Base-by-base conservation (phyloP, 305 asterid genomes). In the Fraxinus nigra region DNA sequence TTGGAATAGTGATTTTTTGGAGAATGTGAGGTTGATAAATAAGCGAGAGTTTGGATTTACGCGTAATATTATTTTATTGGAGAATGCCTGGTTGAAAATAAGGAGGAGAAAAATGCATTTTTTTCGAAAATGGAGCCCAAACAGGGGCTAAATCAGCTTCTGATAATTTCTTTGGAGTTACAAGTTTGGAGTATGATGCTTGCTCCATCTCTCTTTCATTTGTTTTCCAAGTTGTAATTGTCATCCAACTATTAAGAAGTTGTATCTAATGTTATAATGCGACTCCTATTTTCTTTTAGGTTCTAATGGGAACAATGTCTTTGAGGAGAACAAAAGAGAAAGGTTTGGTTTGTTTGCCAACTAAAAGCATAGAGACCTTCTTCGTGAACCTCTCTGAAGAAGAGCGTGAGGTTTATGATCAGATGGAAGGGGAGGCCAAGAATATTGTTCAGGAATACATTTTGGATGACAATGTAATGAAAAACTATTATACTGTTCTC, bases 271-370 rank as follows among this genome's bases (percentile, higher is more conserved):
- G 70, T 61, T 18, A 32, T 35, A 46, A 46, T 33, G 22, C 24
- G 30, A 20, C 48, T 40, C 51, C 75, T 46, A 34, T 33, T 80
- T 59, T 79, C 79, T 61, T 79, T 75, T 88, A 96, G 99, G 98
- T 91, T 78, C 92, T 96, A 51, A 91, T 94, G 94, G 91, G 93
- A 76, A 80, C 96, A 77, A 88, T 96, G 87, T 91, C 97, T 69
- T 89, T 96, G 92, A 92, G 99, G 89, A 90, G 98, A 89, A 94
- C 94, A 40, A 96, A 96, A 84, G 98, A 93, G 13, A 91, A 92
- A 84, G 86, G 85, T 33, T 82, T 94, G 89, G 75, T 85, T 87
- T 91, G 90, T 61, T 88, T 96, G 85, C 98, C 99, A 78, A 54
- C 92, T 65, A 96, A 96, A 90, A 89, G 83, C 81, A 85, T 93